A percentile compares a stretch with the other conserved stretches of the same genome.
Evolutionary conservation across 2,329 filamentous ascomycete species (phyloP).

Genomic region (Diaporthe australafricana): DNA sequence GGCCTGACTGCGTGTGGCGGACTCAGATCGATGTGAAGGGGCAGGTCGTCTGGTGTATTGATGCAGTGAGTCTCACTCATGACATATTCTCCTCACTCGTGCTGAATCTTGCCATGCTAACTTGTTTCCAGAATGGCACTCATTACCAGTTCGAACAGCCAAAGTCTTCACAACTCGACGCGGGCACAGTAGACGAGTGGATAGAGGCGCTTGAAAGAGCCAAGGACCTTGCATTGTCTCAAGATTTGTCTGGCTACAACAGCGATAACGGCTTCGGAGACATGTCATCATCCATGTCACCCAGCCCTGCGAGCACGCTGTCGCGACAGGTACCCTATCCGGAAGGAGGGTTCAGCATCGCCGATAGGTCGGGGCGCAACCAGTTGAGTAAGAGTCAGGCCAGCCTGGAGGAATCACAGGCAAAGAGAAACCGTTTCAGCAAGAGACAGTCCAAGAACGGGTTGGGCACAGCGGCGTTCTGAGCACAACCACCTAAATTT

Average conservation of each 20-base stretch:
- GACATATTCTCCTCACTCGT: constrained; percentile 22
- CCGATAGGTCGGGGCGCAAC: constrained; percentile 66
- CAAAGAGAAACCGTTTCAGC: constrained; percentile 77
- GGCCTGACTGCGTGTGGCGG: constrained; percentile 80
- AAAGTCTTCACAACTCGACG: constrained; percentile 77
- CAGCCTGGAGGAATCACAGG: constrained; percentile 62
- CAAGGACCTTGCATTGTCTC: constrained; percentile 83
- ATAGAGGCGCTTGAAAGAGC: constrained; percentile 88
- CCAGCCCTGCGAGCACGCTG: constrained; percentile 79
- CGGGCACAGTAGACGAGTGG: constrained; percentile 86
- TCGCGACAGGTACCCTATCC: constrained; percentile 68
- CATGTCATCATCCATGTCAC: constrained; percentile 76
- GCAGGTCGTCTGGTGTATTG: constrained; percentile 87
- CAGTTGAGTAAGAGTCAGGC: constrained; percentile 71
- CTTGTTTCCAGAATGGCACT: constrained; percentile 75
- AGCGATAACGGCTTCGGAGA: constrained; percentile 76
- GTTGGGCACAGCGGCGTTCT: constrained; percentile 85
- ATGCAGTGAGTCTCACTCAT: constrained; percentile 78
- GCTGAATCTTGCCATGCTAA: background rate
- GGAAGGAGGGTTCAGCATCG: constrained; percentile 57
- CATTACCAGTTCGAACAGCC: constrained; percentile 94
- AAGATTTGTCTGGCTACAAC: constrained; percentile 74
- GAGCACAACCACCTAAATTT: constrained; percentile 38
- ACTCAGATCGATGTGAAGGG: constrained; percentile 89
- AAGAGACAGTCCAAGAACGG: constrained; percentile 95